Percentiles rank a stretch among this genome's conserved stretches.
Conservation (phyloP, 257 asterid species). For the Solanum phureja region DNA sequence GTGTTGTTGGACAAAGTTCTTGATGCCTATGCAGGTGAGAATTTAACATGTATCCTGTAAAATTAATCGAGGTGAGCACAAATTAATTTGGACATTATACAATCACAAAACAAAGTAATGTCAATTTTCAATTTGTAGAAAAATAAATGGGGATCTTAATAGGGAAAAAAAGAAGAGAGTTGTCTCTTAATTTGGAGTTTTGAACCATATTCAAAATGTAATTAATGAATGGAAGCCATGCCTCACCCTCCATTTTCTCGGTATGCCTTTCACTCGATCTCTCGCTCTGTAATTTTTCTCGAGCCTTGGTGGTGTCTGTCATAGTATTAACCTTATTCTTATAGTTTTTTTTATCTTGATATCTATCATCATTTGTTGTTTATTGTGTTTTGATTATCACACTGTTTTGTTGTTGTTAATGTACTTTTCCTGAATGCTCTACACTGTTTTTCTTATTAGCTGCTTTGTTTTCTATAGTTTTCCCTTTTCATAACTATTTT, state of each 20-base stretch:
- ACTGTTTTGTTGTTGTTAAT: no score
- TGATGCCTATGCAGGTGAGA: not conserved
- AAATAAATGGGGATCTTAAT: not conserved
- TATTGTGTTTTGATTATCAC: no score
- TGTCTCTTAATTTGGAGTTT: not conserved
- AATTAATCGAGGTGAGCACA: not conserved
- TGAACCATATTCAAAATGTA: not conserved
- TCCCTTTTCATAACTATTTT: not conserved
- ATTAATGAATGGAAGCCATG: not conserved
- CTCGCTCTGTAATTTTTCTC: no score
- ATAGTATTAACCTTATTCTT: no score
- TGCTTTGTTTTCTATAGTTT: not conserved
- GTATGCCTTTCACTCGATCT: no score
- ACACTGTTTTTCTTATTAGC: not conserved
- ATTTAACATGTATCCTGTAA: no score
- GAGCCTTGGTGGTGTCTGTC: no score
- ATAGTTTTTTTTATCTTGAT: no score
- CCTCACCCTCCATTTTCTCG: no score
- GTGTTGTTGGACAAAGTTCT: no score
- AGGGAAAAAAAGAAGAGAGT: not conserved
- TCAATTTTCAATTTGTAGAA: not conserved
- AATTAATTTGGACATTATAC: not conserved
- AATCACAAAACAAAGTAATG: not conserved
- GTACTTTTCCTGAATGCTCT: not conserved
- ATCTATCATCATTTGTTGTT: no score